phyloP scores from a whole-genome alignment of 768 basidiomycete species.

The Boletus reticulatus region DNA sequence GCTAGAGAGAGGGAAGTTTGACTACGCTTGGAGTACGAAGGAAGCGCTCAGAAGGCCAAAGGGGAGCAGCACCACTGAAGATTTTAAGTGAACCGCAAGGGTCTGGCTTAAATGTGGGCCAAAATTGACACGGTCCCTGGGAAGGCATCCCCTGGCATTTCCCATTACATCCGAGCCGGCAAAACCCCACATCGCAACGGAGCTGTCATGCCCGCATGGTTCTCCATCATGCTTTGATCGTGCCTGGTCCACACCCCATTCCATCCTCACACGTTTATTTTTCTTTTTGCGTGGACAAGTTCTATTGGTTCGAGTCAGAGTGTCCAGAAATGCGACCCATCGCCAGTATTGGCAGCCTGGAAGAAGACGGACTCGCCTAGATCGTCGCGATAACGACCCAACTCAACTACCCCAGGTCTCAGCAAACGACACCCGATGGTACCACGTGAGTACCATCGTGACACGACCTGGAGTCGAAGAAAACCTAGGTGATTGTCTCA shows the following conservation, averaged over 20 bases:
- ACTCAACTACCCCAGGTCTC: background rate
- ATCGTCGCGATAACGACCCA: no score
- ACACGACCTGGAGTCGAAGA: background rate
- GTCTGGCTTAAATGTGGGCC: background rate
- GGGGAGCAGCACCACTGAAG: background rate
- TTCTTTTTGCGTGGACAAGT: no score
- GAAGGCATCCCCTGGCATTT: slow-evolving; percentile 3
- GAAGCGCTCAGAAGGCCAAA: slow-evolving; percentile 2
- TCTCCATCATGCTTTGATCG: background rate
- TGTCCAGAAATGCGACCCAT: no score
- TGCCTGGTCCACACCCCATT: slow-evolving; percentile 4
- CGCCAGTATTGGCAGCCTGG: no score
- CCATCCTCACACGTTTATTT: background rate
- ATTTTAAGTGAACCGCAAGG: slow-evolving; percentile 2
- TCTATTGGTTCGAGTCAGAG: no score
- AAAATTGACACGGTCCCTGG: slow-evolving; percentile 1
- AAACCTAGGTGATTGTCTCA: background rate
- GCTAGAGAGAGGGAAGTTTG: background rate
- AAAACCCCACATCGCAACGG: slow-evolving; percentile 23
- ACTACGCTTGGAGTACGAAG: background rate
- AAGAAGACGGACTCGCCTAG: no score
- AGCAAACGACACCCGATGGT: background rate
- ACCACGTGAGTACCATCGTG: background rate
- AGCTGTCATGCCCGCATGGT: slow-evolving; percentile 21
- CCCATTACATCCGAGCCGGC: background rate